Evolutionary conservation across 2,329 filamentous ascomycete species (phyloP), one percentile per base, ranked within the genome.

Genomic region (Ceratocystis harringtonii): DNA sequence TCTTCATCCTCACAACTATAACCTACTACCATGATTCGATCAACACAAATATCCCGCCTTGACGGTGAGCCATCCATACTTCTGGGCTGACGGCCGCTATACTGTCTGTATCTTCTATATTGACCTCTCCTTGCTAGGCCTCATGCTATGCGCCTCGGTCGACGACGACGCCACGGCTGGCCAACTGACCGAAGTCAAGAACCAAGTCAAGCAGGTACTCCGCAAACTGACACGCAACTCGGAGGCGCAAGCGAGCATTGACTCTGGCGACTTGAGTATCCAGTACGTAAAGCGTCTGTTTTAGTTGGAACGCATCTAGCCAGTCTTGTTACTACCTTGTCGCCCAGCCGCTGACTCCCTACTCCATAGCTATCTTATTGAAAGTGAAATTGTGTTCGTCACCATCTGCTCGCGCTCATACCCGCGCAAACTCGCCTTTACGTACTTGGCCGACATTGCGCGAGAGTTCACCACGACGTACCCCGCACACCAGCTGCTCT

Each of bases 401-500:
- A 91, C 89, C 80, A 92, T 99, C 76, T 92, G 89, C 80, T 92
- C 96, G 76, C 83, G 85, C 66, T 90, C 90, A 66, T 99, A 97
- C 80, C 92, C 94, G 67, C 92, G 94, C 76, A 97, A 99, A 78
- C 88, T 99, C 61, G 92, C 95, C 73, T 96, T 99, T 77, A 96
- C 92, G 68, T 99, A 97, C 82, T 90, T 99, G 68, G 85, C 90
- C 71, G 94, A 99, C 79, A 83, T 99, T 65, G 84, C 89, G 67
- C 83, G 84, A 75, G 94, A 99, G 79, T 99, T 99, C 80, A 86
- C 86, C 69, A 92, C 85, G 69, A 91, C 87, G 66, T 95, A 99
- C 80, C 82, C 86, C 61, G 74, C 83, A 19, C 74, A 80, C 65
- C 88, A 94, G 76, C 86, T 95, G 70, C 84, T 88, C 72, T 84